Base-by-base conservation (phyloP, 768 basidiomycete genomes). In the Infundibulicybe gibba region DNA sequence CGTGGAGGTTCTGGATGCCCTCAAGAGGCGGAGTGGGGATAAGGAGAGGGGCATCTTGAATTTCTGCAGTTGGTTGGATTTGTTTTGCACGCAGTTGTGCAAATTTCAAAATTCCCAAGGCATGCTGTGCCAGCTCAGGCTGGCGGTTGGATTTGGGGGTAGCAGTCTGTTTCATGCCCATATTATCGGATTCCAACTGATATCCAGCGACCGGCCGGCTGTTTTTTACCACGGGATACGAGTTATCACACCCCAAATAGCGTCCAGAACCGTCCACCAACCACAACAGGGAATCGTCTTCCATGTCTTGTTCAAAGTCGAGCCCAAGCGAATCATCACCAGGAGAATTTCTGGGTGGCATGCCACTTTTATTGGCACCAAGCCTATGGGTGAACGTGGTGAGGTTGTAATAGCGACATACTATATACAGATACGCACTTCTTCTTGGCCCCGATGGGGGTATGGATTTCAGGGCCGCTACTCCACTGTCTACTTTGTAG, bases 401-500 rank as follows among this genome's bases (percentile, higher is more conserved):
- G 35, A 38, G 17, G 10, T 10, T 3, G 10, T 3, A 10, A n/a
- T n/a, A n/a, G n/a, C n/a, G n/a, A 3, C n/a, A 11, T 16, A n/a
- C n/a, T n/a, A 32, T n/a, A 40, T 16, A 35, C 17, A 11, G 15
- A 16, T 12, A 51, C 53, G 9, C 30, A 65, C 65, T 55, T 63
- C 50, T 66, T 57, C 32, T 59, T 61, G 14, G 58, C 53, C 3
- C 64, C 46, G 32, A 63, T 53, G 52, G 66, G 64, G 21, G 63
- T 53, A 25, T 32, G 43, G 37, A 59, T 50, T 3, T 62, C 65
- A 15, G 52, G 47, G 32, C 41, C 49, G 3, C 71, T 74, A 14
- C 80, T 76, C 15, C 80, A 69, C 48, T 68, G 72, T 44, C 70
- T 69, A 8, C 65, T 61, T 9, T 80, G 73, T 3, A 84, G 81